phyloP scores from a whole-genome alignment of 768 basidiomycete genomes.

The Leucocoprinus birnbaumii region DNA sequence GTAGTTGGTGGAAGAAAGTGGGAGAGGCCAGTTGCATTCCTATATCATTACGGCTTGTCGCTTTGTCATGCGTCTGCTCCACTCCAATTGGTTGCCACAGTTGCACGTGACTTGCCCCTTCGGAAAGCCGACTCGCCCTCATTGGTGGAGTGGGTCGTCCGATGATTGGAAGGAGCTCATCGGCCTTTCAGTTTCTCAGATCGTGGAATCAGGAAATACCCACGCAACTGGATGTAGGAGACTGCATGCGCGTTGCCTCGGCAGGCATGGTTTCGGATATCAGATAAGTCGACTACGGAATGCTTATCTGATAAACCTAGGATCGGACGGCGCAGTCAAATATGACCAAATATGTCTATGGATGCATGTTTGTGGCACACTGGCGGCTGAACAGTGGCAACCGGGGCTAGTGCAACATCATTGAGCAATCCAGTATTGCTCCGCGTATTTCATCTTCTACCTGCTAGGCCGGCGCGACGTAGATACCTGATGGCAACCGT shows the following conservation, averaged over 20 bases:
- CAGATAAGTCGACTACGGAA: too few species aligned
- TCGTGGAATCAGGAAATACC: too few species aligned
- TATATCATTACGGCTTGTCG: background rate
- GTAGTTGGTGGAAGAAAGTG: slow-evolving; percentile 26
- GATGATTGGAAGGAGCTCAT: background rate
- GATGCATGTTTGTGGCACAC: background rate
- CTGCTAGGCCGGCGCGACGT: background rate
- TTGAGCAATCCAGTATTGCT: background rate
- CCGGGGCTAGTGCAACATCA: background rate
- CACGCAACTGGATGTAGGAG: too few species aligned
- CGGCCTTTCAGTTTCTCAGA: too few species aligned
- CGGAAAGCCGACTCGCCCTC: background rate
- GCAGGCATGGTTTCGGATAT: background rate
- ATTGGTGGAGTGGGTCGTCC: slow-evolving; percentile 4
- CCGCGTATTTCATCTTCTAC: background rate
- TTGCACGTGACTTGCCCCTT: slow-evolving; percentile 6
- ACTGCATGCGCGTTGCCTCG: too few species aligned
- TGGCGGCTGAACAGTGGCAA: too few species aligned
- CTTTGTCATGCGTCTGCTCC: slow-evolving; percentile 11
- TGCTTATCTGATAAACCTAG: slow-evolving; percentile 7
- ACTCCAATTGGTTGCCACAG: slow-evolving; percentile 7
- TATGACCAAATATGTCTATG: slow-evolving; percentile 5
- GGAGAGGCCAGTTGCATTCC: slow-evolving; percentile 11
- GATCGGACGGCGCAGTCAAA: background rate
- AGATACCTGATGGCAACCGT: background rate